Conservation (phyloP, 1,139 yeast species). For the Kurtzmaniella natalensis region DNA sequence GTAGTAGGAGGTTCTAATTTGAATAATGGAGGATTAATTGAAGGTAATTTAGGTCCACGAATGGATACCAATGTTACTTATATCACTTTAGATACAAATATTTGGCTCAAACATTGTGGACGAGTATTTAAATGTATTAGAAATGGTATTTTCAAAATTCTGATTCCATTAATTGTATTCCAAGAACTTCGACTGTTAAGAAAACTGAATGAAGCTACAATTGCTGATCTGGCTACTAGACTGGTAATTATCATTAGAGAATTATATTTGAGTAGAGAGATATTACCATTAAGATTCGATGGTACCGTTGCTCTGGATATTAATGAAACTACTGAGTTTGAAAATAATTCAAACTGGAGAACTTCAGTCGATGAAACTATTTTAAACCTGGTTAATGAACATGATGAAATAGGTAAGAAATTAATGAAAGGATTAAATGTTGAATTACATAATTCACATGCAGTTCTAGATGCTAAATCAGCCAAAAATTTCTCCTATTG, state of each 20-base stretch:
- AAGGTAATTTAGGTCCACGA: conserved; percentile 43
- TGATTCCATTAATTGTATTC: conserved; percentile 71
- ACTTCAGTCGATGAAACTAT: conserved; percentile 58
- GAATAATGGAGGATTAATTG: conserved; percentile 12
- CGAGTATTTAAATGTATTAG: conserved; percentile 66
- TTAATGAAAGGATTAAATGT: conserved; percentile 33
- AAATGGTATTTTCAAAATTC: conserved; percentile 50
- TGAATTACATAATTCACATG: conserved; percentile 13
- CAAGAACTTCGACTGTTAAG: conserved; percentile 75
- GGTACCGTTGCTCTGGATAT: conserved; percentile 54
- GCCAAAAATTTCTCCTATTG: conserved; percentile 50
- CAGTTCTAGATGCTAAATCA: conserved; percentile 26
- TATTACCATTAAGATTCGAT: conserved; percentile 49
- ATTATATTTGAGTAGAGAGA: conserved; percentile 51
- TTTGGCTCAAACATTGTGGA: conserved; percentile 81
- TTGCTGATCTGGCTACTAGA: conserved; percentile 77
- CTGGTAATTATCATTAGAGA: conserved; percentile 73
- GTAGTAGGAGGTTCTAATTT: not conserved
- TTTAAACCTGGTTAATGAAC: conserved; percentile 45
- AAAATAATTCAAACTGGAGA: conserved; percentile 64
- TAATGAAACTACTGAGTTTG: conserved; percentile 54
- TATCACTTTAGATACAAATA: conserved; percentile 70
- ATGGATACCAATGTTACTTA: conserved; percentile 56
- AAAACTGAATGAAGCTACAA: conserved; percentile 68
- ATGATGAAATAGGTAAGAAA: conserved; percentile 41